Conservation (phyloP, 2,329 filamentous ascomycete species). For the Claviceps purpurea region DNA sequence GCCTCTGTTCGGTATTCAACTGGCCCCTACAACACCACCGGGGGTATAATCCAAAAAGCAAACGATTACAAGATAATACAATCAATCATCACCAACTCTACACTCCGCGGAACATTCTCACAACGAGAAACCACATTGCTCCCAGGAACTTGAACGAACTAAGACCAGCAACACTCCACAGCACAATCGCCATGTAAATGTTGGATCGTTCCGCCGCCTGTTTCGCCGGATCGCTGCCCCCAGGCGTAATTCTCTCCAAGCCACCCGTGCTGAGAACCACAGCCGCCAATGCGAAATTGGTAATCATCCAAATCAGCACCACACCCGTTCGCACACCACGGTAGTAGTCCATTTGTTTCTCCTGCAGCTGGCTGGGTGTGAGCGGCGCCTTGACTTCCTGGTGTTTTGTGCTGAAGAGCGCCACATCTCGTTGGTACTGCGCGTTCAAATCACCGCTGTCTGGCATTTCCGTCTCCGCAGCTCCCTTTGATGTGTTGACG, state of each 20-base stretch:
- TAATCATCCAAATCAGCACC: slow-evolving; percentile 92
- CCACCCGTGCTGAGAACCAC: slow-evolving; percentile 80
- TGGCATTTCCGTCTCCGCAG: slow-evolving; percentile 86
- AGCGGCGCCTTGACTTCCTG: slow-evolving; percentile 55
- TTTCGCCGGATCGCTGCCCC: slow-evolving; percentile 24
- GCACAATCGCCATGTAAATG: slow-evolving; percentile 73
- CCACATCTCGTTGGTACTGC: slow-evolving; percentile 79
- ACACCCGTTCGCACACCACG: slow-evolving; percentile 87
- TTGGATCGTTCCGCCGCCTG: slow-evolving; percentile 45
- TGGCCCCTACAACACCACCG: slow-evolving; percentile 1
- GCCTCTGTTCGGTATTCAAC: background rate
- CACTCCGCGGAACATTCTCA: slow-evolving; percentile 68
- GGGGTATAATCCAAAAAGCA: slow-evolving; percentile 9
- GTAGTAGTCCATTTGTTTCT: slow-evolving; percentile 97
- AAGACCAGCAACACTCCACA: slow-evolving; percentile 79
- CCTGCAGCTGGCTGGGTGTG: slow-evolving; percentile 42
- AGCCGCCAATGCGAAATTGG: slow-evolving; percentile 78
- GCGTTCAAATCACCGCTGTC: slow-evolving; percentile 92
- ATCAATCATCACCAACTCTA: slow-evolving; percentile 17
- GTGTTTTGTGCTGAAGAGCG: slow-evolving; percentile 59
- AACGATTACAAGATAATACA: background rate
- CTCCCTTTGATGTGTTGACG: slow-evolving; percentile 77
- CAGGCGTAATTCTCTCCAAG: slow-evolving; percentile 50
- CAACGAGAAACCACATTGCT: slow-evolving; percentile 82
- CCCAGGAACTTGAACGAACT: slow-evolving; percentile 80